Evolutionary conservation across 768 basidiomycete species (phyloP).

Genomic region (Boletus edulis): DNA sequence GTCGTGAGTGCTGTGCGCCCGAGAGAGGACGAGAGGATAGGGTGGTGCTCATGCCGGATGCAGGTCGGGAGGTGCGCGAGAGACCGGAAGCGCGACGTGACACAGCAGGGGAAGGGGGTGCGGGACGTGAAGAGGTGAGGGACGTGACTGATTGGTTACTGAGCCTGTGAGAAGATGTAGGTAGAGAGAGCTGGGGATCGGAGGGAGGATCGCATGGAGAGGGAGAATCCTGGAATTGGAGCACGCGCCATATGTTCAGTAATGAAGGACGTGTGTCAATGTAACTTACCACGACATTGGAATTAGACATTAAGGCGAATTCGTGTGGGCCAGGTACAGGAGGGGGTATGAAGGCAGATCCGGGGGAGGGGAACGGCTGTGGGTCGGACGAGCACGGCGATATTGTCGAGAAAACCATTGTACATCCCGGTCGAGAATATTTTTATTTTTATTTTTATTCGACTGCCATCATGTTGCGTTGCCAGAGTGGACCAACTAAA

Average conservation of each 20-base stretch:
- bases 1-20: constrained; percentile 3
- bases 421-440: not conserved
- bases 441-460: not conserved
- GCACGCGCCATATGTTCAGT: constrained; percentile 29
- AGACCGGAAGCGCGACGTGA: constrained; percentile 42
- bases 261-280: constrained; percentile 18
- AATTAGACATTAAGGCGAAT: constrained; percentile 47
- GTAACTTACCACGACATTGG: constrained; percentile 26
- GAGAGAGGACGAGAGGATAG: constrained; percentile 22
- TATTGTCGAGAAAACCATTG: not conserved
- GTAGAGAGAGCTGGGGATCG: constrained; percentile 4
- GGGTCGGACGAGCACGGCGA: too few species aligned
- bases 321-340: constrained; percentile 67
- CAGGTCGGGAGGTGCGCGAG: constrained; percentile 24
- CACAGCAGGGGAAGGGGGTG: constrained; percentile 56
- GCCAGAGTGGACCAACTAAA: not conserved
- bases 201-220: constrained; percentile 20
- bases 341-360: constrained; percentile 66
- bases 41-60: constrained; percentile 16
- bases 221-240: constrained; percentile 33
- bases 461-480: not conserved
- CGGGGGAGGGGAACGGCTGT: constrained; percentile 59
- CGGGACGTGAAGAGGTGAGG: constrained; percentile 52
- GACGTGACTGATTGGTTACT: constrained; percentile 28
- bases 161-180: constrained; percentile 6